phyloP scores from a whole-genome alignment of 805 yeast genomes.

The Wickerhamiella australiensis region DNA sequence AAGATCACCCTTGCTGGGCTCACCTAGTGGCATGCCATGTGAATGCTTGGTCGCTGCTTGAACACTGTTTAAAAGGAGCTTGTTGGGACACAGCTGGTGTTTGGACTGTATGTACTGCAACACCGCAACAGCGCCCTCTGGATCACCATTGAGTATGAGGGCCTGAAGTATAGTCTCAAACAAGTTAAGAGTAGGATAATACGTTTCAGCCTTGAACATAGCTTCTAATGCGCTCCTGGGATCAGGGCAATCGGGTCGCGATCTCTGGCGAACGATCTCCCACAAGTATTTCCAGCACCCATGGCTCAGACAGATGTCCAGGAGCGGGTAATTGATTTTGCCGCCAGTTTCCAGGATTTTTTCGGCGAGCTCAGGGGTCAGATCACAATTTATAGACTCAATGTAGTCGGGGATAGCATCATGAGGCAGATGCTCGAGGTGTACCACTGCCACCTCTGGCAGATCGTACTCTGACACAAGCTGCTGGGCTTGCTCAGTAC shows the following conservation, averaged over 20 bases:
- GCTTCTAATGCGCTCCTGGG: conserved; percentile 4
- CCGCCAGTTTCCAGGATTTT: conserved; percentile 2
- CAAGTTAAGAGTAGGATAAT: conserved; percentile 1
- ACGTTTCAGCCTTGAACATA: conserved; percentile 4
- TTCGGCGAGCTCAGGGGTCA: conserved; percentile 8
- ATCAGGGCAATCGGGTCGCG: not conserved
- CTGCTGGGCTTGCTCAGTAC: not conserved
- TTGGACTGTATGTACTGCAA: not conserved
- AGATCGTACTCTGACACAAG: not conserved
- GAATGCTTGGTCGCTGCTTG: not conserved
- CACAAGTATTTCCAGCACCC: conserved; percentile 16
- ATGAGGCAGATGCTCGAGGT: not conserved
- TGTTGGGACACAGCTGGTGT: conserved; percentile 1
- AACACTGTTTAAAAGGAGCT: not conserved
- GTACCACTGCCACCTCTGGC: not conserved
- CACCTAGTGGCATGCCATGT: not conserved
- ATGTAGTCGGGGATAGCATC: not conserved
- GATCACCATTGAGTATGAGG: conserved; percentile 9
- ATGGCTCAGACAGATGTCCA: conserved; percentile 13
- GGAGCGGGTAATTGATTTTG: conserved; percentile 2
- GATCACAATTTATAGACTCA: conserved; percentile 1
- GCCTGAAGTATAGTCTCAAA: conserved; percentile 11
- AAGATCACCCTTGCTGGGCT: not conserved
- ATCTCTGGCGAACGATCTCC: conserved; percentile 2
- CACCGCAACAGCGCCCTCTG: conserved; percentile 11